These are phyloP conservation scores for Chrysoporthe puriensis DNA, from an alignment of 2,329 filamentous ascomycete species.

Conservation along the genomic window DNA sequence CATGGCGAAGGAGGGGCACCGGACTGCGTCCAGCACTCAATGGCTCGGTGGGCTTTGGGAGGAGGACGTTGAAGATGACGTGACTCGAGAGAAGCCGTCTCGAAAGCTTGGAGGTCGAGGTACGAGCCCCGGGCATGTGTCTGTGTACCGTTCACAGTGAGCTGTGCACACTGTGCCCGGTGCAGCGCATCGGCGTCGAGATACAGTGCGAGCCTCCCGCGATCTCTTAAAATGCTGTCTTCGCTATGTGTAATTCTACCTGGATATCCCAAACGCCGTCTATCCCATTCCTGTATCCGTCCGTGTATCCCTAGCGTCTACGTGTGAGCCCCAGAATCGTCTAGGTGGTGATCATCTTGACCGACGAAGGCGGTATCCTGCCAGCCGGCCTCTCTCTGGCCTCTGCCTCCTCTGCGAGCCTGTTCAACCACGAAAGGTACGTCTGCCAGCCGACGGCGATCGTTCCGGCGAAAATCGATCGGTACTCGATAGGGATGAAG, in stretches of 20 bases:
- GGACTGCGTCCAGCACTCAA: conserved; percentile 39
- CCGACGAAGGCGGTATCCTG: conserved; percentile 18
- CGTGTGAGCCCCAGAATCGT: background rate
- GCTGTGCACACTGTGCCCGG: conserved; percentile 3
- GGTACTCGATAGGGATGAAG: conserved; percentile 78
- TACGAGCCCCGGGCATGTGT: conserved; percentile 13
- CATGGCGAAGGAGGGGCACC: conserved; percentile 36
- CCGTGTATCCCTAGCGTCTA: background rate
- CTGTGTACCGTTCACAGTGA: background rate
- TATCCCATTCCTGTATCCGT: conserved; percentile 3
- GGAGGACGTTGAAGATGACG: conserved; percentile 15
- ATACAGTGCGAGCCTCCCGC: background rate
- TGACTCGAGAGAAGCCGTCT: background rate
- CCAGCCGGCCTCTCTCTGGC: conserved; percentile 28
- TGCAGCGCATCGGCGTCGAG: too few species aligned
- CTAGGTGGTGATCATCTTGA: conserved; percentile 15
- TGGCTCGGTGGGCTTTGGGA: conserved; percentile 33
- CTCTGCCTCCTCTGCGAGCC: conserved; percentile 67
- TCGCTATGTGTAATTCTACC: background rate
- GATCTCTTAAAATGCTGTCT: background rate
- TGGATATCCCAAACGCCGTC: conserved; percentile 19
- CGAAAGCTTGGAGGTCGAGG: background rate
- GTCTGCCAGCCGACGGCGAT: conserved; percentile 92
- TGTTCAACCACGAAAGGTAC: conserved; percentile 81
- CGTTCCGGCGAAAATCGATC: conserved; percentile 77